Conservation (phyloP, 2,329 filamentous ascomycete species). For the Lecanicillium sp. region DNA sequence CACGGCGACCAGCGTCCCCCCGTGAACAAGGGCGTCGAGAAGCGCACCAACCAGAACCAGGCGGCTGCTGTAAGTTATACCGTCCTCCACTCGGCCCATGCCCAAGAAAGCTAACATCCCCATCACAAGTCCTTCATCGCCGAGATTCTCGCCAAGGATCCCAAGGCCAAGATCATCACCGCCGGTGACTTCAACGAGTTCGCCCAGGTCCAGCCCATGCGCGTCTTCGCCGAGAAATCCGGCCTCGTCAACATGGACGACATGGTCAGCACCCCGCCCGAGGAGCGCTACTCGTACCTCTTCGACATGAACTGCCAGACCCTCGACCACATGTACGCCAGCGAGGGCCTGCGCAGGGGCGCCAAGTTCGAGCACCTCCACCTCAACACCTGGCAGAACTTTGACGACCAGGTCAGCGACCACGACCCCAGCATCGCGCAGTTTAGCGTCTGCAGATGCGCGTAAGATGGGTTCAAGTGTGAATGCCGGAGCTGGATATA, state of each 20-base stretch:
- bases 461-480: not conserved
- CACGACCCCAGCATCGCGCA: conserved; percentile 63
- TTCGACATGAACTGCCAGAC: conserved; percentile 65
- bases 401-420: conserved; percentile 53
- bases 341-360: conserved; percentile 39
- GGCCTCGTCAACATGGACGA: conserved; percentile 58
- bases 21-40: conserved; percentile 56
- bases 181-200: conserved; percentile 73
- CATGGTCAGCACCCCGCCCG: conserved; percentile 41
- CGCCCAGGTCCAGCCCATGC: conserved; percentile 53
- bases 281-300: conserved; percentile 65
- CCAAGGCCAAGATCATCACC: conserved; percentile 50
- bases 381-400: conserved; percentile 61
- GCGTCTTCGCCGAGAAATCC: conserved; percentile 46
- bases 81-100: no score
- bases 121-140: conserved; percentile 43
- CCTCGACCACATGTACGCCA: conserved; percentile 65
- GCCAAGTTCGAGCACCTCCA: conserved; percentile 60
- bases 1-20: conserved; percentile 62
- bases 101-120: conserved; percentile 13
- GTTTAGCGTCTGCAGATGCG: conserved; percentile 52
- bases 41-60: conserved; percentile 50
- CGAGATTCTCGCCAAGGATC: conserved; percentile 50
- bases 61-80: conserved; percentile 47
- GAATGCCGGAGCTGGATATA: not conserved